A percentile compares a stretch with the other conserved stretches of the same genome.
Conservation (phyloP, 2,329 filamentous ascomycete genomes). For the Talaromyces sp. region DNA sequence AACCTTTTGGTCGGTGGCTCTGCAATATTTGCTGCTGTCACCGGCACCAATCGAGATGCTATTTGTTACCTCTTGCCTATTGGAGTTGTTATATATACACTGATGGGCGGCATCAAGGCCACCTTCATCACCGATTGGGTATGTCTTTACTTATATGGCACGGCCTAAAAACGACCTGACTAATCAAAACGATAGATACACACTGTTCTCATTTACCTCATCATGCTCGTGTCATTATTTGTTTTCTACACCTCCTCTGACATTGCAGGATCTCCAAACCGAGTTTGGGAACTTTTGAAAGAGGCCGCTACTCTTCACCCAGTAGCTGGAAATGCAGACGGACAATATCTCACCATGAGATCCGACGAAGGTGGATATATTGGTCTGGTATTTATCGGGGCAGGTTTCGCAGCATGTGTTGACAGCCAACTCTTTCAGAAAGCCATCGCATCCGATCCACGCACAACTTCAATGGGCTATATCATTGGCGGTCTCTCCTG, state of each 20-base stretch:
- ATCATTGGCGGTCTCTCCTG: conserved; percentile 46
- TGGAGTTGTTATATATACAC: conserved; percentile 48
- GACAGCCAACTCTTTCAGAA: conserved; percentile 56
- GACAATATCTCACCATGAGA: conserved; percentile 50
- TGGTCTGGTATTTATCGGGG: neutral
- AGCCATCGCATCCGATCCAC: conserved; percentile 49
- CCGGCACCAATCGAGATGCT: conserved; percentile 33
- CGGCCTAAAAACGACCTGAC: too few relatives aligned
- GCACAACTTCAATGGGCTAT: conserved; percentile 48
- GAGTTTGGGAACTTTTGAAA: neutral
- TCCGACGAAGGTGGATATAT: conserved; percentile 38
- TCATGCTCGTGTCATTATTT: conserved; percentile 42
- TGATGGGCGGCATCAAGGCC: conserved; percentile 49
- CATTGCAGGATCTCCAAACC: neutral
- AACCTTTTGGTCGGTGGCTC: conserved; percentile 7
- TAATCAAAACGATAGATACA: conserved; percentile 32
- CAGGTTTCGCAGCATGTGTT: conserved; percentile 30
- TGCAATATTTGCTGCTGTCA: conserved; percentile 32
- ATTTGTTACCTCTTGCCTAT: conserved; percentile 24
- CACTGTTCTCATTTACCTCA: conserved; percentile 44
- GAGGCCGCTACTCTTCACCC: conserved; percentile 21
- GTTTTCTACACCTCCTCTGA: neutral
- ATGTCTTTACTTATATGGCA: neutral
- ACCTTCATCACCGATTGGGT: conserved; percentile 49
- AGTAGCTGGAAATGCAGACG: conserved; percentile 47